These are phyloP conservation scores for Apiospora saccharicola DNA, from an alignment of 2,329 filamentous ascomycete species.

Conservation along the genomic window DNA sequence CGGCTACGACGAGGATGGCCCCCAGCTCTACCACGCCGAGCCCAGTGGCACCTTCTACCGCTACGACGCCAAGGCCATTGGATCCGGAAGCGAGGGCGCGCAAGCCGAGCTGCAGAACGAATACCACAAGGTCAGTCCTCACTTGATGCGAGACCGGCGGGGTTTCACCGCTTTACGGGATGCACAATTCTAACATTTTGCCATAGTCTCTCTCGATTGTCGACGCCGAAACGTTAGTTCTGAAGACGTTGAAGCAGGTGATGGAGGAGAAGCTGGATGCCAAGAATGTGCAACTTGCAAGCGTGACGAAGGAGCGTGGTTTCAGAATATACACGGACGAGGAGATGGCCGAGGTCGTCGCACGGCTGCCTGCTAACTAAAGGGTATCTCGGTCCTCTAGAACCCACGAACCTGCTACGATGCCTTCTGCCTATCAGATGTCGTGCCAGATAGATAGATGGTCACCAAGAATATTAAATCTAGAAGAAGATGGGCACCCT, in stretches of 20 bases:
- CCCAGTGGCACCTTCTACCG: slow-evolving; percentile 98
- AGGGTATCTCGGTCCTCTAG: background rate
- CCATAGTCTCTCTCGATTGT: slow-evolving; percentile 81
- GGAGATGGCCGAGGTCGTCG: slow-evolving; percentile 94
- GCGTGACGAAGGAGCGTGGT: slow-evolving; percentile 95
- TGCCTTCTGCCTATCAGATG: slow-evolving; percentile 13
- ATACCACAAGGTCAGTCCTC: slow-evolving; percentile 81
- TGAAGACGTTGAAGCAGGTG: slow-evolving; percentile 99
- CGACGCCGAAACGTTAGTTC: slow-evolving; percentile 92
- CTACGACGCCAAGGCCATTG: slow-evolving; percentile 98
- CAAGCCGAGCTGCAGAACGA: slow-evolving; percentile 98
- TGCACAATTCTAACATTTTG: slow-evolving; percentile 10
- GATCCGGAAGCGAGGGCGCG: slow-evolving; percentile 94
- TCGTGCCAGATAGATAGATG: slow-evolving; percentile 1
- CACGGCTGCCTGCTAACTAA: slow-evolving; percentile 77
- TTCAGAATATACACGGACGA: slow-evolving; percentile 99
- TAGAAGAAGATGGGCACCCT: slow-evolving; percentile 9
- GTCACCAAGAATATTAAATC: slow-evolving; percentile 12
- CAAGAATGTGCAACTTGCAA: slow-evolving; percentile 98
- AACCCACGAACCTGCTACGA: background rate
- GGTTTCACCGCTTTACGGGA: background rate
- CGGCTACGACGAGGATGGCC: slow-evolving; percentile 96
- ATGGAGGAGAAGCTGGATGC: slow-evolving; percentile 99
- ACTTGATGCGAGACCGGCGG: background rate
- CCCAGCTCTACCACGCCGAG: slow-evolving; percentile 96